Evolutionary conservation across 441 rosid species (phyloP).

Genomic region (Corymbia citriodora): DNA sequence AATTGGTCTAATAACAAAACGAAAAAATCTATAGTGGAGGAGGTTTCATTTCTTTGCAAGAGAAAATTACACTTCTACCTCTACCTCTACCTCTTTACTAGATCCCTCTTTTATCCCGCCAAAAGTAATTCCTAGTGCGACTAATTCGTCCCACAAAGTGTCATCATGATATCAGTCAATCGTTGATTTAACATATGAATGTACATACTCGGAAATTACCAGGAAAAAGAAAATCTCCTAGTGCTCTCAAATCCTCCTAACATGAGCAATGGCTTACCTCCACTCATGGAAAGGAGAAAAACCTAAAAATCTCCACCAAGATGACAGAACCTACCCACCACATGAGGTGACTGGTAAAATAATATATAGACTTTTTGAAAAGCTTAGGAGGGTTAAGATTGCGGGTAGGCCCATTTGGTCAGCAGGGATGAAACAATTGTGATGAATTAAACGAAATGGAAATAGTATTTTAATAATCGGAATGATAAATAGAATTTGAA

Average conservation of each 20-base stretch:
- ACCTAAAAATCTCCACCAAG: neutral
- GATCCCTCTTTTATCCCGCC: neutral
- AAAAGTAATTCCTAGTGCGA: neutral
- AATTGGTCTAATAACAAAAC: neutral
- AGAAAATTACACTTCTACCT: neutral
- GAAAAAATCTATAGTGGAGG: neutral
- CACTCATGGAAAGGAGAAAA: neutral
- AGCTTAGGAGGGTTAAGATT: neutral
- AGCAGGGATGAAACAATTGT: neutral
- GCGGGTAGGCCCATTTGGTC: neutral
- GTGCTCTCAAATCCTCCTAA: neutral
- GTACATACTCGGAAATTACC: neutral
- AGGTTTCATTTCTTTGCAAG: neutral
- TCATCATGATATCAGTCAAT: neutral
- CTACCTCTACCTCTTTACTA: neutral
- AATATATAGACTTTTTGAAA: neutral
- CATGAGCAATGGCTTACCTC: neutral
- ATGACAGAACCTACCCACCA: neutral
- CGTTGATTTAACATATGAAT: neutral
- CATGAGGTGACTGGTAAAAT: neutral
- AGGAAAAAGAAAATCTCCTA: neutral
- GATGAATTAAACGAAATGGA: neutral
- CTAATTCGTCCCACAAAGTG: neutral
- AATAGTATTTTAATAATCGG: neutral
- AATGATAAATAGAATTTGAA: neutral